phyloP scores from a whole-genome alignment of 1,139 yeast species.

The Geotrichum klebahnii region DNA sequence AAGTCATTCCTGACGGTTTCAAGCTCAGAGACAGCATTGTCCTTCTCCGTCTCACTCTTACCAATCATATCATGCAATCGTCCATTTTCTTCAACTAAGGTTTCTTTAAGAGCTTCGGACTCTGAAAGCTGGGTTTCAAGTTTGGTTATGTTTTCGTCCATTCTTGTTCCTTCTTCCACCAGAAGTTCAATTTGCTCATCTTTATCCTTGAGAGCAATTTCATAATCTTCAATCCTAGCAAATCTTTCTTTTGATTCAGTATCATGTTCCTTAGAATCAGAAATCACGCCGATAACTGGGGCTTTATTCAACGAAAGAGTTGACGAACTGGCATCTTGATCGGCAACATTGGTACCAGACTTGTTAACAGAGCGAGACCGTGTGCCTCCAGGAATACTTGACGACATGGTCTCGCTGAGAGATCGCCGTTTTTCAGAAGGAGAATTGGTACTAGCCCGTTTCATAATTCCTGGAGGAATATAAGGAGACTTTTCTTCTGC shows the following conservation, averaged over 20 bases:
- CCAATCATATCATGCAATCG: slow-evolving; percentile 34
- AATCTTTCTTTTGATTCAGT: too few species aligned
- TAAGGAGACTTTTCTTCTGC: slow-evolving; percentile 22
- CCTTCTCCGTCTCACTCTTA: slow-evolving; percentile 30
- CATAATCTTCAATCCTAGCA: neutral
- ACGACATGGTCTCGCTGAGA: slow-evolving; percentile 21
- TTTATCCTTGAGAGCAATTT: slow-evolving; percentile 16
- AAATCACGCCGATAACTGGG: too few species aligned
- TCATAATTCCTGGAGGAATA: slow-evolving; percentile 19
- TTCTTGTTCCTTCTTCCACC: slow-evolving; percentile 33
- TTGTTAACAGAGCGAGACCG: slow-evolving; percentile 18
- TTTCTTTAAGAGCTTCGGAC: slow-evolving; percentile 32
- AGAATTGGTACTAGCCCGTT: slow-evolving; percentile 2
- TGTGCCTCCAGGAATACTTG: slow-evolving; percentile 20
- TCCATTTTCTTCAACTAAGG: slow-evolving; percentile 37
- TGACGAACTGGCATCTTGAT: neutral
- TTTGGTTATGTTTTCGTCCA: slow-evolving; percentile 32
- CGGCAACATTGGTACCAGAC: neutral
- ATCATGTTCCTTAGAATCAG: too few species aligned
- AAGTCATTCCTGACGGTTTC: slow-evolving; percentile 11
- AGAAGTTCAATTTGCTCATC: slow-evolving; percentile 36
- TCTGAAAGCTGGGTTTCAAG: slow-evolving; percentile 35
- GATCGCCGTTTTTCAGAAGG: slow-evolving; percentile 20
- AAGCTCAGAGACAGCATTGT: slow-evolving; percentile 16
- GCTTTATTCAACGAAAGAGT: neutral